A percentile compares a stretch with the other conserved stretches of the same genome.
Evolutionary conservation across 2,329 filamentous ascomycete genomes (phyloP).

Genomic region (Trichophaea hybrida): DNA sequence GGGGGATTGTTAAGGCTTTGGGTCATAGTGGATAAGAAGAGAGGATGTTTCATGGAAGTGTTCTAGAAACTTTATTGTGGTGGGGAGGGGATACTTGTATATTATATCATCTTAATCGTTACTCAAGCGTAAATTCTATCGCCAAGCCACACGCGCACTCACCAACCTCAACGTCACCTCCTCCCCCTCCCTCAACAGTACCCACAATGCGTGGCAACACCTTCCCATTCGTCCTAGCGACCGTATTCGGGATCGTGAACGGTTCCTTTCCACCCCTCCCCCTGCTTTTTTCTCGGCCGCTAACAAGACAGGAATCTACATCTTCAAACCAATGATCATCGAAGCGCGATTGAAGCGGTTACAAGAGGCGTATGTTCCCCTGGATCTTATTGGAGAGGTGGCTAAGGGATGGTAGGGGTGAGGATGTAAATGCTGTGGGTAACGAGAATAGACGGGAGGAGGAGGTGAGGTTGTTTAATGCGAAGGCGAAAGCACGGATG

Average conservation of each 20-base stretch:
- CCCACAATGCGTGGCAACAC: background rate
- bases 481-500: background rate
- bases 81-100: no score
- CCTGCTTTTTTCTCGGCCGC: background rate
- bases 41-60: no score
- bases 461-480: background rate
- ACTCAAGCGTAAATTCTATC: background rate
- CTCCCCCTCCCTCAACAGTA: background rate
- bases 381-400: background rate
- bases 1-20: conserved; percentile 31
- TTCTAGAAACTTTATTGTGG: no score
- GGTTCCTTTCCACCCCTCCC: background rate
- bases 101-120: no score
- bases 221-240: background rate
- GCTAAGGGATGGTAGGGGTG: background rate
- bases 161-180: background rate
- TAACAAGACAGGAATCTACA: background rate
- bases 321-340: conserved; percentile 3
- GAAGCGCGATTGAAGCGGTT: background rate
- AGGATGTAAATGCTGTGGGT: background rate
- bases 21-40: conserved; percentile 1
- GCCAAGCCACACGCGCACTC: background rate
- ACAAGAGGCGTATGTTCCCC: background rate
- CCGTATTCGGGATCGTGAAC: background rate
- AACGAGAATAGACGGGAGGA: background rate